A percentile compares a stretch with the other conserved stretches of the same genome.
Conservation (phyloP, 1,139 yeast genomes). For the Pneumocystis canis region DNA sequence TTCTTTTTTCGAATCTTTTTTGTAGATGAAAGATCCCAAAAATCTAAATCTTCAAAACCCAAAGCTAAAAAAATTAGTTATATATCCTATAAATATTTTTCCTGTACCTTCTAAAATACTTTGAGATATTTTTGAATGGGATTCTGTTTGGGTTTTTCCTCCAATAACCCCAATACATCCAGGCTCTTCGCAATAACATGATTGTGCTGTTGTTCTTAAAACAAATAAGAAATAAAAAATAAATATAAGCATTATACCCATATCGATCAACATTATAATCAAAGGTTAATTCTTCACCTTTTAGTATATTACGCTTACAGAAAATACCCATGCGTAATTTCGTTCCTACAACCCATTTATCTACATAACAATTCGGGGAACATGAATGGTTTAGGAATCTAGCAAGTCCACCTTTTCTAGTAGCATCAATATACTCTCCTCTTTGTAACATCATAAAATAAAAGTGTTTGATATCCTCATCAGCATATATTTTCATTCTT, state of each 20-base stretch:
- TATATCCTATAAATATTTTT: background rate
- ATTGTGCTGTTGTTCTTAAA: constrained; percentile 58
- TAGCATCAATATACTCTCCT: constrained; percentile 89
- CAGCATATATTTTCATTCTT: constrained; percentile 62
- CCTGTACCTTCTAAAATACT: constrained; percentile 42
- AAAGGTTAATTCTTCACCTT: constrained; percentile 86
- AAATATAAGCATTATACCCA: constrained; percentile 30
- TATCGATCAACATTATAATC: constrained; percentile 93
- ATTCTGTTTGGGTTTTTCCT: constrained; percentile 81
- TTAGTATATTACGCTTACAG: constrained; percentile 54
- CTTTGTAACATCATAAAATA: constrained; percentile 95
- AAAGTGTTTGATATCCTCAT: constrained; percentile 62
- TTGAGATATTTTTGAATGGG: constrained; percentile 71
- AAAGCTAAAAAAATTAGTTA: constrained; percentile 33
- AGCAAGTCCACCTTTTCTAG: constrained; percentile 72
- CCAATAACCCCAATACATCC: constrained; percentile 90
- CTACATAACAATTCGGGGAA: constrained; percentile 84
- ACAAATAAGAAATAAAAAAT: background rate
- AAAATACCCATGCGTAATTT: constrained; percentile 89
- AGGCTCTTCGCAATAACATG: constrained; percentile 85
- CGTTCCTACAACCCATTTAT: constrained; percentile 92
- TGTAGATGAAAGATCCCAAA: constrained; percentile 33
- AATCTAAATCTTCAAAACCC: constrained; percentile 48
- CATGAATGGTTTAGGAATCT: constrained; percentile 92
- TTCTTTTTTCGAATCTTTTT: constrained; percentile 16